Evolutionary conservation across 2,329 filamentous ascomycete genomes (phyloP).

Genomic region (Fusarium sp.): DNA sequence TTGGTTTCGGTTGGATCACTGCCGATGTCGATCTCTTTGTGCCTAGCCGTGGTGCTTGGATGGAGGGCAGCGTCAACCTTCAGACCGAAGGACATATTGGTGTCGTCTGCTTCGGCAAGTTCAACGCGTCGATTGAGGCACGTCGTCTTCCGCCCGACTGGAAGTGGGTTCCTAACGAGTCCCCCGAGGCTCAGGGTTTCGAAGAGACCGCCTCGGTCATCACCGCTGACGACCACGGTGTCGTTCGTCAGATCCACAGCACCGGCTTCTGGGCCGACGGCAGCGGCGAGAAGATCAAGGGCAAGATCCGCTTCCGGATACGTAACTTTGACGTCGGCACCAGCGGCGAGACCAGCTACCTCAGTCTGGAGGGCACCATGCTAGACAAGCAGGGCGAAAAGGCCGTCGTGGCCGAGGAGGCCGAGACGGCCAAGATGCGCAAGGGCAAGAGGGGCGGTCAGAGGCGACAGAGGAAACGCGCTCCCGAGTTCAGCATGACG

Average conservation of each 20-base stretch:
- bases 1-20: constrained; percentile 88
- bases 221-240: constrained; percentile 61
- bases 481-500: constrained; percentile 68
- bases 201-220: constrained; percentile 56
- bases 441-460: constrained; percentile 49
- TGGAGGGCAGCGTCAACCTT: constrained; percentile 86
- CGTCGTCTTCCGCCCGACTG: constrained; percentile 80
- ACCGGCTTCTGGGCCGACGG: constrained; percentile 82
- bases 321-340: constrained; percentile 85
- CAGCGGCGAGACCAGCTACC: constrained; percentile 79
- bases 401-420: constrained; percentile 58
- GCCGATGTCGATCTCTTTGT: constrained; percentile 87
- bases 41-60: constrained; percentile 75
- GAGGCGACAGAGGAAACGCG: constrained; percentile 47
- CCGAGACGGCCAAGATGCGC: constrained; percentile 53
- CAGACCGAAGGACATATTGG: constrained; percentile 91
- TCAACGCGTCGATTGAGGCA: constrained; percentile 88
- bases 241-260: constrained; percentile 62
- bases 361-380: constrained; percentile 91
- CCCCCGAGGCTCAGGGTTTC: constrained; percentile 51
- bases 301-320: constrained; percentile 80
- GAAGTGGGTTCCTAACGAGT: constrained; percentile 77
- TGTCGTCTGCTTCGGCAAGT: constrained; percentile 88
- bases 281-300: constrained; percentile 74
- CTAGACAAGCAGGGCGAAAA: constrained; percentile 75